phyloP scores from a whole-genome alignment of 2,329 filamentous ascomycete species.

The Apiospora sp. region DNA sequence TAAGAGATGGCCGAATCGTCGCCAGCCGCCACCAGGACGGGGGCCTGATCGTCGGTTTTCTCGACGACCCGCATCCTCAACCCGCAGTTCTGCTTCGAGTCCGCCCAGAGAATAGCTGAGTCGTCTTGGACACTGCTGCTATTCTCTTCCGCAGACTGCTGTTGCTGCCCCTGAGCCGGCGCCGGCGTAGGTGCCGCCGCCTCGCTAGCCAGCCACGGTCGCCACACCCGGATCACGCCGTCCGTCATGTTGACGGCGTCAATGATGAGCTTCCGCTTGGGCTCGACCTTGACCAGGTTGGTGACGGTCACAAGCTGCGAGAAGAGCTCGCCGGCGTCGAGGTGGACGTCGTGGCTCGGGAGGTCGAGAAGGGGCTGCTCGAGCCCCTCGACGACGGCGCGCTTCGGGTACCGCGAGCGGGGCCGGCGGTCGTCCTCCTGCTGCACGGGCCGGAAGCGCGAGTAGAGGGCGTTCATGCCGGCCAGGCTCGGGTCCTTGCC shows the following conservation, averaged over 20 bases:
- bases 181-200: slow-evolving; percentile 34
- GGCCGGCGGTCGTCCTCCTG: slow-evolving; percentile 53
- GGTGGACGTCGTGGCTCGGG: slow-evolving; percentile 65
- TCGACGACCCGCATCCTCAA: slow-evolving; percentile 71
- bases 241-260: slow-evolving; percentile 73
- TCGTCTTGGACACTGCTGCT: slow-evolving; percentile 32
- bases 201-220: slow-evolving; percentile 70
- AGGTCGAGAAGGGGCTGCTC: slow-evolving; percentile 45
- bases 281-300: slow-evolving; percentile 73
- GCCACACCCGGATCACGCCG: slow-evolving; percentile 74
- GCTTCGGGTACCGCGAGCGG: slow-evolving; percentile 36
- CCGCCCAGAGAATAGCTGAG: slow-evolving; percentile 71
- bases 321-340: slow-evolving; percentile 77
- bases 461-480: slow-evolving; percentile 68
- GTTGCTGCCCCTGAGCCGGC: slow-evolving; percentile 37
- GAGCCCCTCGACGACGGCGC: slow-evolving; percentile 32
- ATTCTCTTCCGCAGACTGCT: slow-evolving; percentile 30
- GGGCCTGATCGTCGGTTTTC: slow-evolving; percentile 53
- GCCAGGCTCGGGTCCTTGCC: slow-evolving; percentile 44
- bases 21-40: slow-evolving; percentile 63
- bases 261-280: slow-evolving; percentile 60
- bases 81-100: slow-evolving; percentile 68
- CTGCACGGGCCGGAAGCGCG: slow-evolving; percentile 72
- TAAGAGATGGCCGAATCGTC: slow-evolving; percentile 76
- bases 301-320: slow-evolving; percentile 75